Base-by-base conservation (phyloP, 306 rosid genomes). In the Dalbergia cultrata region DNA sequence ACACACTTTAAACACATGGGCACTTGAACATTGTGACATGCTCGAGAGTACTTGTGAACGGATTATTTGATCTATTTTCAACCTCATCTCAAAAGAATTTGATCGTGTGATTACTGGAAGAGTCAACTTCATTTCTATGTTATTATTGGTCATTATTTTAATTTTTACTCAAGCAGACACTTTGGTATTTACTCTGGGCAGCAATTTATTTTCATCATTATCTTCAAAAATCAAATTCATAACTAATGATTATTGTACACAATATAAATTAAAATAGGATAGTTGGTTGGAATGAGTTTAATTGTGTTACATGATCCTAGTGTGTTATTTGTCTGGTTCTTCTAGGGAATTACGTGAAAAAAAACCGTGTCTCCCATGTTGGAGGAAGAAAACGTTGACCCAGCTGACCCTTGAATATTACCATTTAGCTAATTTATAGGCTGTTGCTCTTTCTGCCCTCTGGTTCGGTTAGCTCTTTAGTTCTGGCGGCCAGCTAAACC, bases 391-490 rank as follows among this genome's bases (percentile, higher is more conserved):
- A 62, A 50, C 57, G 35, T 3, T 3, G n/a, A 33, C 17, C 34
- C n/a, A 59, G 63, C 16, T 52, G 31, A 18, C 54, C 22, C 73
- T 47, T 61, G 39, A 44, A 60, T 77, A 41, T 52, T 52, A 44
- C 26, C 47, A 2, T 43, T 33, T 80, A 61, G 43, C 22, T 45
- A 73, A 69, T 56, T 37, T 37, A 4, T 56, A 66, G 78, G 54
- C 16, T 10, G 58, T 50, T 72, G 76, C 50, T 70, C 60, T 82
- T 60, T 56, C 33, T 35, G 73, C 49, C 56, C 63, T 69, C 49
- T 81, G 60, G n/a, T 44, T 79, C 57, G 35, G 59, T 41, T 81
- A 50, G 80, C 60, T 65, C 63, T 57, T 59, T 16, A 39, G 71
- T 78, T 33, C 63, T 58, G 64, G 35, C 35, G 26, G 66, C 50